Evolutionary conservation across 495 filamentous ascomycete species (phyloP).

Genomic region (Aspergillus ellipticus): DNA sequence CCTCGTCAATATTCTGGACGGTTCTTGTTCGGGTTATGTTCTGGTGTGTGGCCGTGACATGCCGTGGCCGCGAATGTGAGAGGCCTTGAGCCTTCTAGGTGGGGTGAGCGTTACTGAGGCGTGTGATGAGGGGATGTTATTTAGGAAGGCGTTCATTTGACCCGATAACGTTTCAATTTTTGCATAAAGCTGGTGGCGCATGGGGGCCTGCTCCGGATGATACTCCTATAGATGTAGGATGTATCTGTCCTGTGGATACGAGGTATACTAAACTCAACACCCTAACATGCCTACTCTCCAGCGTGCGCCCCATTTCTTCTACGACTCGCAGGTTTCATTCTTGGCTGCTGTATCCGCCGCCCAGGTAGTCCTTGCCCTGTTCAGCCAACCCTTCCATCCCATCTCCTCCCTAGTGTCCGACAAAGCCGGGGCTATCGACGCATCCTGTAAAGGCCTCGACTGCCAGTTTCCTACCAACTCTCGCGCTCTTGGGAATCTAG

Average conservation of each 20-base stretch:
- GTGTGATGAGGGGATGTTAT: conserved; percentile 6
- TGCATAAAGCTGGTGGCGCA: neutral
- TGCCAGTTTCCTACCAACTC: conserved; percentile 7
- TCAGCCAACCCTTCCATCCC: conserved; percentile 28
- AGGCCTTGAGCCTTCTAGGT: neutral
- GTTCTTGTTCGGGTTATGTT: neutral
- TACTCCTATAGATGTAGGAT: neutral
- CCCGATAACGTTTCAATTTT: neutral
- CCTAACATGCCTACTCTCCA: neutral
- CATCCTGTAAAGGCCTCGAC: neutral
- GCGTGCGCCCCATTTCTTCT: neutral
- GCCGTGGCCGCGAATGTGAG: neutral
- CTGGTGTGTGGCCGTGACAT: neutral
- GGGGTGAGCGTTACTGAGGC: neutral
- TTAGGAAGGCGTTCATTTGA: conserved; percentile 13
- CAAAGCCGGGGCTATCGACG: neutral
- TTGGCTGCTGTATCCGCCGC: neutral
- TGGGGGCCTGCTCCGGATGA: neutral
- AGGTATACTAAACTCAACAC: neutral
- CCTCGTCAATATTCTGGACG: neutral
- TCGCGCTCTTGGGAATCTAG: conserved; percentile 22
- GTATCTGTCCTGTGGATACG: no score
- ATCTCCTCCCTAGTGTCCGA: neutral
- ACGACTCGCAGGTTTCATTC: neutral
- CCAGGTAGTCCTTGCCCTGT: conserved; percentile 27